A percentile compares a stretch with the other conserved stretches of the same genome.
These are phyloP conservation scores for Arctium lappa DNA, from an alignment of 129 eudicot species.

Conservation along the genomic window DNA sequence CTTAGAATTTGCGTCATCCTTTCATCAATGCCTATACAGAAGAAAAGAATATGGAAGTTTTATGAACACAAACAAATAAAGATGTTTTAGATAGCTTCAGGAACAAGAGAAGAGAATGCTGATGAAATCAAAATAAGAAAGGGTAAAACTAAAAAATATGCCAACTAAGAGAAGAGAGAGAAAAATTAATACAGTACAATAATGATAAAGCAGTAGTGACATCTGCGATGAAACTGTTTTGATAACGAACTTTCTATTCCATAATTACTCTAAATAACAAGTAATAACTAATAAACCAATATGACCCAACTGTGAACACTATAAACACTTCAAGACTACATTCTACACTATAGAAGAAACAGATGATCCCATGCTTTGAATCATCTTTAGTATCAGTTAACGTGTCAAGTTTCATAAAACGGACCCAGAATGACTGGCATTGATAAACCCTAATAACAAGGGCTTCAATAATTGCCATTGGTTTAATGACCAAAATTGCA, in stretches of 20 bases:
- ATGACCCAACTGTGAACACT: background rate
- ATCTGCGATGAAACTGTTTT: background rate
- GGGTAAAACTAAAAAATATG: background rate
- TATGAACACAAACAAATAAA: background rate
- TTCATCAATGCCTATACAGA: background rate
- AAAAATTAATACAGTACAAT: background rate
- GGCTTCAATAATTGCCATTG: constrained; percentile 17
- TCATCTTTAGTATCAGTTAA: background rate
- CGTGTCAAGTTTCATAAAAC: background rate
- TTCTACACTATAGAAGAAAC: constrained; percentile 16
- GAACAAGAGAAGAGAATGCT: background rate
- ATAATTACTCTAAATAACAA: background rate
- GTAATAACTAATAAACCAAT: background rate
- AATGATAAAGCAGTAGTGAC: background rate
- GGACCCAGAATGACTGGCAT: background rate
- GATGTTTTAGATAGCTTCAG: background rate
- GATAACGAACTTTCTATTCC: background rate
- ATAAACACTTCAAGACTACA: constrained; percentile 14
- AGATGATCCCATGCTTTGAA: background rate
- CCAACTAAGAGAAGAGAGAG: background rate
- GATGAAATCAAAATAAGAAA: background rate
- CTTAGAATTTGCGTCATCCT: background rate
- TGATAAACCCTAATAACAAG: background rate
- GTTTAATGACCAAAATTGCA: constrained; percentile 61
- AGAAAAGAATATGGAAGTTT: background rate